Evolutionary conservation across 1,284 basidiomycete species (phyloP), one percentile per base, ranked within the genome.

Genomic region (Amylostereum areolatum): DNA sequence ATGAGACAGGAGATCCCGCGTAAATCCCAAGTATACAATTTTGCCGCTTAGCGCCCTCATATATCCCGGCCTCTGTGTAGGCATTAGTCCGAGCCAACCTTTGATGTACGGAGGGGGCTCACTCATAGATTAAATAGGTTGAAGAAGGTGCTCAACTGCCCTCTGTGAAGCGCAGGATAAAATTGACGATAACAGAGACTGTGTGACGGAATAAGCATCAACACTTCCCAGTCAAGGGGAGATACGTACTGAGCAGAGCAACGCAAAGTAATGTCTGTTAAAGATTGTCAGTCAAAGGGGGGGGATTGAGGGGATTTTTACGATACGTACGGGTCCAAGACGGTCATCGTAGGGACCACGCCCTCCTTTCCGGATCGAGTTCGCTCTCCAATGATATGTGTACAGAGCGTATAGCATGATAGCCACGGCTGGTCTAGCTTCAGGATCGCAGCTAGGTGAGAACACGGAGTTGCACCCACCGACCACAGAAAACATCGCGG

Each of bases 301-400:
- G 58, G 44, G 50, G 10, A 41, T 27, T 25, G 49, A 50, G 53
- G 25, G 10, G 30, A 32, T 28, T 40, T 69, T 69, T 30, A 43
- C 36, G 25, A 33, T 18, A 75, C 83, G 68, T 53, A 86, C 84
- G 46, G 84, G 84, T 51, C 95, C 95, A 48, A 98, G 69, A 50
- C 97, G 82, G 72, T 99, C 96, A 62, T 99, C 97, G 68, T 99
- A 99, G 2, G 96, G 95, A 25, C 94, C 96, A 47, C 89, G 83
- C 10, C 94, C 92, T 43, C 95, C 89, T 51, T 84, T 80, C 46
- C 95, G 83, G 63, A 99, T 99, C 25, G 94, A 92, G 30, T 83
- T 78, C 11, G 96, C 97, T 59, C 96, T 85, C 91, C 94, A 95
- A 68, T 98, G 95, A 67, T 95, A 98, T 40, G 93, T 93, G 58